A percentile compares a stretch with the other conserved stretches of the same genome.
Conservation (phyloP, 106 monocot species). For the Narthecium ossifragum region DNA sequence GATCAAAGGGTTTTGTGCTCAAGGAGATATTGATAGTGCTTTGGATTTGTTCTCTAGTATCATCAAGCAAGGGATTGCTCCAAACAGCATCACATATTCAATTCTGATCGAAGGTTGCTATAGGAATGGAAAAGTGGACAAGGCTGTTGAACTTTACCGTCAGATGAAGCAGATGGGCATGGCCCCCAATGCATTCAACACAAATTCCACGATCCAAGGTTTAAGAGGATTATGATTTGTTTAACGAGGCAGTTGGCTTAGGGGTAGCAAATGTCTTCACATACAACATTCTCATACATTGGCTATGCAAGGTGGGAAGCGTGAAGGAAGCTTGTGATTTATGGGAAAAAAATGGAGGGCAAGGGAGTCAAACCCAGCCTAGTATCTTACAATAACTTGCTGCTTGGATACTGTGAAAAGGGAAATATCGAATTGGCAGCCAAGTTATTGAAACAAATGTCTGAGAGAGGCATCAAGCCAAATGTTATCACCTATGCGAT, state of each 20-base stretch:
- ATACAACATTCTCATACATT: conserved; percentile 52
- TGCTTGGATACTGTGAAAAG: conserved; percentile 41
- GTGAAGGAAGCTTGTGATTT: conserved; percentile 43
- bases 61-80: conserved; percentile 27
- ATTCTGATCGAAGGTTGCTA: conserved; percentile 51
- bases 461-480: conserved; percentile 29
- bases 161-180: conserved; percentile 46
- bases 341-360: conserved; percentile 54
- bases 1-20: conserved; percentile 42
- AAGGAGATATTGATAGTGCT: conserved; percentile 34
- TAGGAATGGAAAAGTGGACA: conserved; percentile 32
- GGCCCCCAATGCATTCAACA: conserved; percentile 27
- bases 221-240: conserved; percentile 30
- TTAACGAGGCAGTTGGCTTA: conserved; percentile 37
- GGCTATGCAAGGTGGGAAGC: conserved; percentile 37
- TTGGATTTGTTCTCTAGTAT: conserved; percentile 24
- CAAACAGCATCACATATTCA: conserved; percentile 35
- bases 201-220: conserved; percentile 27
- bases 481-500: conserved; percentile 46
- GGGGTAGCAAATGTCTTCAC: conserved; percentile 43
- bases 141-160: conserved; percentile 46
- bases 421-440: conserved; percentile 35
- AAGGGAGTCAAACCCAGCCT: conserved; percentile 35
- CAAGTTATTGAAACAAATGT: conserved; percentile 43
- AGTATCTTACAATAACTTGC: conserved; percentile 55